Percentiles rank a stretch among this genome's conserved stretches.
phyloP scores from a whole-genome alignment of 1,284 basidiomycete species.

The Fomitopsis betulina region DNA sequence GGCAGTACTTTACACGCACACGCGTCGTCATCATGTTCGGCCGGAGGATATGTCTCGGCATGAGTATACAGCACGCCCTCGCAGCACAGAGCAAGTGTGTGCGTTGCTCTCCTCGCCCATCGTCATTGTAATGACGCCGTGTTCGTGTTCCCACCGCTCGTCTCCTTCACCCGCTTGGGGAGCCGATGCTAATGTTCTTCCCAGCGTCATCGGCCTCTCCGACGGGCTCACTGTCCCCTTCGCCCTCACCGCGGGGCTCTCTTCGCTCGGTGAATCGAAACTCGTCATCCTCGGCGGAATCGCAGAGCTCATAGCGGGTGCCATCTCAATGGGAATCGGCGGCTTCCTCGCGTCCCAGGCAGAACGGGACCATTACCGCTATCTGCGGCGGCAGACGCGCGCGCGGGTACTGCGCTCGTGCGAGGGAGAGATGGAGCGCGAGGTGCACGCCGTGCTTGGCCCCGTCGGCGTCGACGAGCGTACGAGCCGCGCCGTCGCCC shows the following conservation, averaged over 20 bases:
- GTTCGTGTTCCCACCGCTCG: neutral
- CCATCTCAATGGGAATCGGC: conserved; percentile 96
- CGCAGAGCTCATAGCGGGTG: conserved; percentile 92
- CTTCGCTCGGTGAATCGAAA: conserved; percentile 83
- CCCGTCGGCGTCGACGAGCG: conserved; percentile 86
- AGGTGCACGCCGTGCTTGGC: conserved; percentile 85
- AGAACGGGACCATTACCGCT: conserved; percentile 92
- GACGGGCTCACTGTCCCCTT: conserved; percentile 97
- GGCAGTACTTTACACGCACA: too few relatives aligned
- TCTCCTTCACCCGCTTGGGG: neutral
- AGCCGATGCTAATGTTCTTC: conserved; percentile 6
- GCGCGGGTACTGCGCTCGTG: conserved; percentile 86
- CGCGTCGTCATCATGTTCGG: too few relatives aligned
- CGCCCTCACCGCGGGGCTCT: conserved; percentile 86
- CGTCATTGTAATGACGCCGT: too few relatives aligned
- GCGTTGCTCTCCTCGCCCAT: too few relatives aligned
- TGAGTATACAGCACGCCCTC: too few relatives aligned
- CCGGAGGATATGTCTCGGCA: too few relatives aligned
- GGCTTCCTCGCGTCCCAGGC: conserved; percentile 97
- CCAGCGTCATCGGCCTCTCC: conserved; percentile 88
- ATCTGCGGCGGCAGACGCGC: conserved; percentile 68
- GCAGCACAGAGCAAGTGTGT: too few relatives aligned
- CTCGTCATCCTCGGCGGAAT: conserved; percentile 90
- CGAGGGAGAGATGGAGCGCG: conserved; percentile 92
- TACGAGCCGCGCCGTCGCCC: conserved; percentile 77